Evolutionary conservation across 441 rosid genomes (phyloP).

Genomic region (Flueggea neowawraea): DNA sequence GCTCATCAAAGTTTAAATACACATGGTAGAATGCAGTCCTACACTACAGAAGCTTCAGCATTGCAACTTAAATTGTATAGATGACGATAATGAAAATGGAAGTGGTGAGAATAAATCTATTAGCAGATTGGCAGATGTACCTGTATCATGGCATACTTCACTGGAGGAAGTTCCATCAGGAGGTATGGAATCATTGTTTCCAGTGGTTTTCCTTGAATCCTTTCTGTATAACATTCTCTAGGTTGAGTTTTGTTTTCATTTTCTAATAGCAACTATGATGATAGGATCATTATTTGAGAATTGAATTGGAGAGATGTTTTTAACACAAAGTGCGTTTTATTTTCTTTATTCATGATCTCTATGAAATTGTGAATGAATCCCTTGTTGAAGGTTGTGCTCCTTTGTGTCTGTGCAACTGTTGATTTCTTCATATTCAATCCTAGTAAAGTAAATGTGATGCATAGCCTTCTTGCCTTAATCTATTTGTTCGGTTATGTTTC

Average conservation of each 20-base stretch:
- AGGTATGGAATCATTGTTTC: slow-evolving; percentile 46
- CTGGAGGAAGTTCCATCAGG: slow-evolving; percentile 84
- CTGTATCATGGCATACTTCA: slow-evolving; percentile 74
- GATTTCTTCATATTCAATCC: no score
- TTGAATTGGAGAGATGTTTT: no score
- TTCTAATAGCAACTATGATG: no score
- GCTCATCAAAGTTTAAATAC: slow-evolving; percentile 72
- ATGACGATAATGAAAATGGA: slow-evolving; percentile 29
- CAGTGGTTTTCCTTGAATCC: not conserved
- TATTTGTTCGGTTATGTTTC: slow-evolving; percentile 29
- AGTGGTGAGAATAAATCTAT: slow-evolving; percentile 33
- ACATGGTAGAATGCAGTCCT: slow-evolving; percentile 94
- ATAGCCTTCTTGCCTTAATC: slow-evolving; percentile 2
- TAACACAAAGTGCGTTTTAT: no score
- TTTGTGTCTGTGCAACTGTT: no score
- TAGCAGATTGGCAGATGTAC: slow-evolving; percentile 57
- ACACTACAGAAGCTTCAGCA: slow-evolving; percentile 70
- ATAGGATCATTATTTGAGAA: no score
- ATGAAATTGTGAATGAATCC: no score
- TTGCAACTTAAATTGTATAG: slow-evolving; percentile 56
- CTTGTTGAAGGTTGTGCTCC: no score
- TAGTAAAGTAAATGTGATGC: not conserved
- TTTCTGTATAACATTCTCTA: not conserved
- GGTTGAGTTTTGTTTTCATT: not conserved
- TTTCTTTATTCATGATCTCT: no score